Percentiles rank a stretch among this genome's conserved stretches.
Conservation (phyloP, 2,329 filamentous ascomycete species). For the Beauveria scarabaeidicola region DNA sequence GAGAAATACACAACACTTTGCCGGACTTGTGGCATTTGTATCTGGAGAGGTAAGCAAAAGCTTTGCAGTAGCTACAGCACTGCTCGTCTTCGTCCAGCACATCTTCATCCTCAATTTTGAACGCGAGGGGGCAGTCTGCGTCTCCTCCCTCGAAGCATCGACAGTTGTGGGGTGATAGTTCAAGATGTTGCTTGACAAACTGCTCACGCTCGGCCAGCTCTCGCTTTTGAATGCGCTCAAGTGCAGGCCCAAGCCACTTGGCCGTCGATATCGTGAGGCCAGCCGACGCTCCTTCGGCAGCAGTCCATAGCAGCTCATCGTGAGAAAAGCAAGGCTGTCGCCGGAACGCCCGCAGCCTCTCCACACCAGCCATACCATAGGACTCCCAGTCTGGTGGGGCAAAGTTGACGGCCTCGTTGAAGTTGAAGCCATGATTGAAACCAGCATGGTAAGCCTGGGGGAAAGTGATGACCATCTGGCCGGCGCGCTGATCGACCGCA, state of each 20-base stretch:
- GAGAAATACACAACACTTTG: slow-evolving; percentile 73
- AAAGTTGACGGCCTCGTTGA: slow-evolving; percentile 98
- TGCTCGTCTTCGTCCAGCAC: slow-evolving; percentile 88
- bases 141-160: slow-evolving; percentile 32
- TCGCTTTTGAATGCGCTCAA: slow-evolving; percentile 67
- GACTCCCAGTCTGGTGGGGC: slow-evolving; percentile 93
- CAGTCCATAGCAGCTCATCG: slow-evolving; percentile 87
- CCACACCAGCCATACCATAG: slow-evolving; percentile 76
- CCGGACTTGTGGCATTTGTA: slow-evolving; percentile 77
- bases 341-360: slow-evolving; percentile 77
- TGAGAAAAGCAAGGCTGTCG: slow-evolving; percentile 96
- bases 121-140: slow-evolving; percentile 49
- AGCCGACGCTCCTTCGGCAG: slow-evolving; percentile 67
- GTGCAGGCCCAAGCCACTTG: slow-evolving; percentile 86
- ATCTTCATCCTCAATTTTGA: slow-evolving; percentile 62
- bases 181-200: slow-evolving; percentile 59
- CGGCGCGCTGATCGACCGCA: slow-evolving; percentile 90
- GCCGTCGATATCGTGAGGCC: slow-evolving; percentile 72
- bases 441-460: slow-evolving; percentile 95
- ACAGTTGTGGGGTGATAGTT: slow-evolving; percentile 46
- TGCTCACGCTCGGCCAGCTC: slow-evolving; percentile 60
- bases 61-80: slow-evolving; percentile 88
- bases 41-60: slow-evolving; percentile 82
- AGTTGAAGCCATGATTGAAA: slow-evolving; percentile 98
- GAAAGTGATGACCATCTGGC: slow-evolving; percentile 93